Evolutionary conservation across 2,329 filamentous ascomycete species (phyloP).

Genomic region (Metarhizium robertsii): DNA sequence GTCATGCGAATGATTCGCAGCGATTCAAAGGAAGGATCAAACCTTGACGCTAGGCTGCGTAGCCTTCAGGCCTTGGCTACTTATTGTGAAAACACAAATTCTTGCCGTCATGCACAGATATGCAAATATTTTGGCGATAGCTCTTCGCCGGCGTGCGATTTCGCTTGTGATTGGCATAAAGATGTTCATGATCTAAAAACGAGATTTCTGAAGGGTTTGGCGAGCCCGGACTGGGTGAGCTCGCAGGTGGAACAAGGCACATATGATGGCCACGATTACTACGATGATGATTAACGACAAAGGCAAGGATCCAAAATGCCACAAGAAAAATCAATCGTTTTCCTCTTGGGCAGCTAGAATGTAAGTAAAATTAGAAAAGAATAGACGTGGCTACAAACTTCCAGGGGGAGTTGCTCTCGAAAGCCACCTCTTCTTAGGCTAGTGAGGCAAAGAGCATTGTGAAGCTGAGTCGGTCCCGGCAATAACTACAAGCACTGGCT

Average conservation of each 20-base stretch:
- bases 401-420: too few species aligned
- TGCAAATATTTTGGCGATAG: constrained; percentile 69
- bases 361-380: too few species aligned
- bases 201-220: constrained; percentile 46
- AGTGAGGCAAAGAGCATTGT: too few species aligned
- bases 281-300: constrained; percentile 34
- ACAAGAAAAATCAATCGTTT: too few species aligned
- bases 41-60: constrained; percentile 43
- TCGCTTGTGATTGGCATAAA: constrained; percentile 73
- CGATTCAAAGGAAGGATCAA: constrained; percentile 28
- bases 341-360: too few species aligned
- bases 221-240: constrained; percentile 53
- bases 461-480: too few species aligned
- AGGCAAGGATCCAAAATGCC: too few species aligned
- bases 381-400: too few species aligned
- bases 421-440: too few species aligned
- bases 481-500: too few species aligned
- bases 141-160: constrained; percentile 51
- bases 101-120: constrained; percentile 69
- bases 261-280: constrained; percentile 47
- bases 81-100: constrained; percentile 70
- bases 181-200: constrained; percentile 48
- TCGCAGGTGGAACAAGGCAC: constrained; percentile 50
- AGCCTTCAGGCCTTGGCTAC: constrained; percentile 61
- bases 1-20: constrained; percentile 48